A percentile compares a stretch with the other conserved stretches of the same genome.
These are phyloP conservation scores for Monilinia polystroma DNA, from an alignment of 2,329 filamentous ascomycete genomes.

Conservation along the genomic window DNA sequence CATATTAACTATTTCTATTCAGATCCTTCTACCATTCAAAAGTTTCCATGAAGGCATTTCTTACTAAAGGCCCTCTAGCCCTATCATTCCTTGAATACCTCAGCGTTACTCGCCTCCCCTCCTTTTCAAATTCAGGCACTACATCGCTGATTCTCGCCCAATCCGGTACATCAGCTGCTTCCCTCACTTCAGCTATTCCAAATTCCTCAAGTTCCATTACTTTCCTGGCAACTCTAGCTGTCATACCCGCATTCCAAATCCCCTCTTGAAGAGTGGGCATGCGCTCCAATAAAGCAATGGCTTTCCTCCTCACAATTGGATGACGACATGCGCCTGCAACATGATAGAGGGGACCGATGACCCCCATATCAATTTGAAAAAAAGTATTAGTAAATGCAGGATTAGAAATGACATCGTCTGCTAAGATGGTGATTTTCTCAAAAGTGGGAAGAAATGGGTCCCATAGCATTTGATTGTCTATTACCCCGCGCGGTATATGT, in stretches of 20 bases:
- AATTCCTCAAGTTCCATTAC: constrained; percentile 25
- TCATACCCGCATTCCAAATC: constrained; percentile 55
- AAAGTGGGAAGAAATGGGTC: constrained; percentile 54
- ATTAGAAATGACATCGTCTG: constrained; percentile 32
- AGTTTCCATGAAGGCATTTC: background rate
- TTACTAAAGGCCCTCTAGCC: background rate
- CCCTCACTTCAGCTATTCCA: constrained; percentile 18
- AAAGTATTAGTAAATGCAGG: background rate
- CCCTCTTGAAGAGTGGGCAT: constrained; percentile 61
- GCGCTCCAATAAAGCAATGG: constrained; percentile 55
- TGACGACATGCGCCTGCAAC: constrained; percentile 63
- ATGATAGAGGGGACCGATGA: constrained; percentile 61
- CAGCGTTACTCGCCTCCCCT: constrained; percentile 3
- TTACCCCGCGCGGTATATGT: background rate
- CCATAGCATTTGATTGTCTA: constrained; percentile 49
- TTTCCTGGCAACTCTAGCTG: constrained; percentile 21
- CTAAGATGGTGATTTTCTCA: constrained; percentile 54
- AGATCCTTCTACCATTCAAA: constrained; percentile 6
- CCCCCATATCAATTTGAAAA: constrained; percentile 42
- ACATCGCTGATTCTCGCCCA: constrained; percentile 24
- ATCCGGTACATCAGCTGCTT: constrained; percentile 27
- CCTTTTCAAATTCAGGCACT: background rate
- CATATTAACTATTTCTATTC: background rate
- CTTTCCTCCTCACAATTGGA: constrained; percentile 53
- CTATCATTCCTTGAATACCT: background rate